Percentiles rank a stretch among this genome's conserved stretches.
Conservation (phyloP, 805 yeast species). For the Saturnispora bothae region DNA sequence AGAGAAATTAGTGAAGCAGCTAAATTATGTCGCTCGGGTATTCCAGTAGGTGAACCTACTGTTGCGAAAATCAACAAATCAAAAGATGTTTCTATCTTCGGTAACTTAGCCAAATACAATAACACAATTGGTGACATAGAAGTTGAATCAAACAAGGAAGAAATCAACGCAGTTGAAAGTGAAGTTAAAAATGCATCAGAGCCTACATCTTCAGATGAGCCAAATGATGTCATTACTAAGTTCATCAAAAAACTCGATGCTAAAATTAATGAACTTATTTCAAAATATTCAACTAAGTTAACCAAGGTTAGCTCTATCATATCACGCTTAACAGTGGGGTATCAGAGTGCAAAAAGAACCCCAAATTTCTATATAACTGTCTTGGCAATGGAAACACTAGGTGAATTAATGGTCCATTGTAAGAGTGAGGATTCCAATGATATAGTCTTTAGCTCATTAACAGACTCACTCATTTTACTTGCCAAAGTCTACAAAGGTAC, state of each 20-base stretch:
- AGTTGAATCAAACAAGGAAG: not conserved
- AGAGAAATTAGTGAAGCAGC: constrained; percentile 36
- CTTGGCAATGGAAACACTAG: constrained; percentile 50
- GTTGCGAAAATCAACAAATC: constrained; percentile 1
- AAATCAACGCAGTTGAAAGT: not conserved
- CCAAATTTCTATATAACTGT: constrained; percentile 51
- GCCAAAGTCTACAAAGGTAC: constrained; percentile 51
- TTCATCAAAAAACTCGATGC: not conserved
- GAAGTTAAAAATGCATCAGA: not conserved
- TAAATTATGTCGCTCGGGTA: constrained; percentile 18
- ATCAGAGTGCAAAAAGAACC: constrained; percentile 52
- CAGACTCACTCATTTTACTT: constrained; percentile 47
- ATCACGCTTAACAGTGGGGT: constrained; percentile 7
- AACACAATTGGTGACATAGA: constrained; percentile 6
- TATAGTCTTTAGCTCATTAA: constrained; percentile 41
- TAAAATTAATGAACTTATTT: not conserved
- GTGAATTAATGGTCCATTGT: constrained; percentile 49
- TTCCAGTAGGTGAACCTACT: constrained; percentile 10
- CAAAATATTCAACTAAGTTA: too few species aligned
- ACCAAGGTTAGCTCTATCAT: not conserved
- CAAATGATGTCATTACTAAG: constrained; percentile 3
- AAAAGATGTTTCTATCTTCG: constrained; percentile 17
- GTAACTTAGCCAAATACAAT: constrained; percentile 18
- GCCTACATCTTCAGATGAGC: not conserved
- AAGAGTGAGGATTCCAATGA: constrained; percentile 53